Base-by-base conservation (phyloP, 192 early-diverging fungal species). In the Linnemannia exigua region DNA sequence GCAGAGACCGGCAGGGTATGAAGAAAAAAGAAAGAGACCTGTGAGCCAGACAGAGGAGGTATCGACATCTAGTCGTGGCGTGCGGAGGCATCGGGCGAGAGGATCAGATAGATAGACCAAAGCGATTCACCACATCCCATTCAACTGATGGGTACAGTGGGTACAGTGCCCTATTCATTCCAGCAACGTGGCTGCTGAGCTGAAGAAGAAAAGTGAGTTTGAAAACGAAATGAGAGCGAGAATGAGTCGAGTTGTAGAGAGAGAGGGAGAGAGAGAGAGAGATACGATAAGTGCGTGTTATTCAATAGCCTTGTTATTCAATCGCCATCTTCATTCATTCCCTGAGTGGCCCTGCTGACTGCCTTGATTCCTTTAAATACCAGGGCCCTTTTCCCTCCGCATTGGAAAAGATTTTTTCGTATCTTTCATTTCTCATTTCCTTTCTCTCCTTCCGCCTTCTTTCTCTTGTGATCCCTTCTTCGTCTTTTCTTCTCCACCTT, bases 41-140 rank as follows among this genome's bases (percentile, higher is more conserved):
- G 58, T 63, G 58, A 63, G 58, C 58, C n/a, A 25, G 51, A 38
- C 14, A 63, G 48, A 58, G 52, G 72, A 74, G 28, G 51, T 28
- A 74, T 28, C 44, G 72, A 74, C 15, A 58, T n/a, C n/a, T 28
- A 74, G 69, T 33, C 33, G 37, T 50, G 25, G 35, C 4, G 25
- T 33, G 67, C 25, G 17, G 31, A 68, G 33, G 28, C 15, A 68
- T n/a, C n/a, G n/a, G 36, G 67, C 28, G 3, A 48, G 52, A n/a
- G 58, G 58, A 63, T 33, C 28, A 33, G 58, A 63, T 33, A 63
- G 58, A n/a, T n/a, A n/a, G n/a, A n/a, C n/a, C n/a, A n/a, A n/a
- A n/a, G n/a, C n/a, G n/a, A n/a, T n/a, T n/a, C n/a, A n/a, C n/a
- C n/a, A n/a, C n/a, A n/a, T n/a, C n/a, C n/a, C n/a, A n/a, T 31